These are phyloP conservation scores for Pseudogymnoascus sp. DNA, from an alignment of 2,329 filamentous ascomycete species.

Conservation along the genomic window DNA sequence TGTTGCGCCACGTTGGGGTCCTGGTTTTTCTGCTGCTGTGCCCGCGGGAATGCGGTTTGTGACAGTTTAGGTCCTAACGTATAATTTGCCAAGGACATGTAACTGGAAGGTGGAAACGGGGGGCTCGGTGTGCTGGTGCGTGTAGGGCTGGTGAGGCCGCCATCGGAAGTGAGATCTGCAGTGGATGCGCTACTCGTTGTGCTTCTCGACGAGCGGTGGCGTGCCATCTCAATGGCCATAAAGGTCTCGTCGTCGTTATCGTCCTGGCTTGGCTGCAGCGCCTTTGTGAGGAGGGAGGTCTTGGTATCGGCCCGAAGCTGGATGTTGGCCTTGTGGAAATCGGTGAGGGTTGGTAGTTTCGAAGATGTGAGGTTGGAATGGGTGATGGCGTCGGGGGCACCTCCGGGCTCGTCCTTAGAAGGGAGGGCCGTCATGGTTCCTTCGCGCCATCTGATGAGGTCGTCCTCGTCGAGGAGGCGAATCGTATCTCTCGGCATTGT, in stretches of 20 bases:
- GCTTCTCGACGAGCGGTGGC: constrained; percentile 57
- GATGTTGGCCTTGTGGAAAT: constrained; percentile 29
- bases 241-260: constrained; percentile 34
- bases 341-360: constrained; percentile 13
- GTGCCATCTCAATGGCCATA: constrained; percentile 31
- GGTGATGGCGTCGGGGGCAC: constrained; percentile 7
- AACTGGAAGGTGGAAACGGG: constrained; percentile 55
- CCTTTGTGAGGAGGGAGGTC: constrained; percentile 80
- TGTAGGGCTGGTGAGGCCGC: constrained; percentile 82
- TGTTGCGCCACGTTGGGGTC: constrained; percentile 19
- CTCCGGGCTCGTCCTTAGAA: not conserved
- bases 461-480: constrained; percentile 4
- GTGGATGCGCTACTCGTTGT: constrained; percentile 75
- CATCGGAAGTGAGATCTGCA: constrained; percentile 90
- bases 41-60: constrained; percentile 11
- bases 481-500: not conserved
- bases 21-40: not conserved
- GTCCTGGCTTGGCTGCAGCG: constrained; percentile 62
- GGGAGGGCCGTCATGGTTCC: not conserved
- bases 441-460: constrained; percentile 5
- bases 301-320: constrained; percentile 47
- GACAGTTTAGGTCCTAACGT: constrained; percentile 19
- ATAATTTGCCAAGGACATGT: constrained; percentile 30
- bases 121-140: constrained; percentile 82
- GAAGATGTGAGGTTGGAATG: not conserved